Conservation (phyloP, 257 asterid species). For the Solanum tacnaense region DNA sequence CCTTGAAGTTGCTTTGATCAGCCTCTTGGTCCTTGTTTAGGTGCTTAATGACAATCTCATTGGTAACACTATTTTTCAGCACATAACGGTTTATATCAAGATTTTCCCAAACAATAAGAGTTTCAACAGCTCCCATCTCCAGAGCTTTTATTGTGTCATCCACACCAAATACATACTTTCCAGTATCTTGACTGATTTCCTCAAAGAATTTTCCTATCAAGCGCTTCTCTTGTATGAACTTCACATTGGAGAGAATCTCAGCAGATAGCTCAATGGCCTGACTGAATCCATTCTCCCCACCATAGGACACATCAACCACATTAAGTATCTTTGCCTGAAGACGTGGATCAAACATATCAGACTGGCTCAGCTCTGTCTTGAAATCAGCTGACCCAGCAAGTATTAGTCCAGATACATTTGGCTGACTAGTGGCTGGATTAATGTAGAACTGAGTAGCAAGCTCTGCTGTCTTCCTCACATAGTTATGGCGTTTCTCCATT, state of each 20-base stretch:
- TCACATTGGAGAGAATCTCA: constrained; percentile 35
- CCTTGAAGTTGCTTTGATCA: constrained; percentile 30
- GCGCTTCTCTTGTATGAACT: constrained; percentile 34
- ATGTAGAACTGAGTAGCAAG: constrained; percentile 36
- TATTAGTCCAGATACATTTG: constrained; percentile 35
- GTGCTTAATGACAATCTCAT: constrained; percentile 23
- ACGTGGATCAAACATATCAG: constrained; percentile 41
- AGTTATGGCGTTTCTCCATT: constrained; percentile 40
- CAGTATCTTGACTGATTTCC: constrained; percentile 41
- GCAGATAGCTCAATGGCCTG: constrained; percentile 39
- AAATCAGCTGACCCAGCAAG: constrained; percentile 45
- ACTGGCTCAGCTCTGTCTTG: constrained; percentile 39
- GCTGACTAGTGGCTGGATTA: constrained; percentile 44
- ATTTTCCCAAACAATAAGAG: constrained; percentile 38
- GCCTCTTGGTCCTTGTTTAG: constrained; percentile 34
- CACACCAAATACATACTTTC: constrained; percentile 39
- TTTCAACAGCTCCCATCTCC: constrained; percentile 45
- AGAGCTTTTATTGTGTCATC: constrained; percentile 37
- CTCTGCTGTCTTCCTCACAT: constrained; percentile 40
- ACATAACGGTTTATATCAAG: constrained; percentile 27
- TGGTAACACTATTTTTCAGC: constrained; percentile 16
- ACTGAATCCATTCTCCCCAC: constrained; percentile 41
- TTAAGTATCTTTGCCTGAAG: constrained; percentile 35
- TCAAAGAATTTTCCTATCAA: constrained; percentile 37
- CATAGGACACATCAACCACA: constrained; percentile 40